Conservation (phyloP, 345 rosid genomes). For the Boechera stricta region DNA sequence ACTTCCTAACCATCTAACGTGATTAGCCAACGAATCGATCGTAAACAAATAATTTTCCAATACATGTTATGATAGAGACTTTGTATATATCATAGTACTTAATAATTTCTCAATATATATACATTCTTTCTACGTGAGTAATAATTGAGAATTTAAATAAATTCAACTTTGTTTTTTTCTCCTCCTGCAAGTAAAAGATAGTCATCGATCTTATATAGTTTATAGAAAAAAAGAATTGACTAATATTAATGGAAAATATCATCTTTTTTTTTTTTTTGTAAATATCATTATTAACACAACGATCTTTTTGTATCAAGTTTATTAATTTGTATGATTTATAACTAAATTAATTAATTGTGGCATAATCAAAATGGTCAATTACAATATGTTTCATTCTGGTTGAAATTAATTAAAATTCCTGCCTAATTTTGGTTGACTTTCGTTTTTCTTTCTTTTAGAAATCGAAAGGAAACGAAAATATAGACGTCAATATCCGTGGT, state of each 20-base stretch:
- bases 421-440: constrained; percentile 20
- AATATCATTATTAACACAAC: background rate
- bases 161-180: background rate
- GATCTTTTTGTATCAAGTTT: background rate
- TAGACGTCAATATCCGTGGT: background rate
- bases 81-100: constrained; percentile 8
- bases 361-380: constrained; percentile 4
- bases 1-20: constrained; percentile 43
- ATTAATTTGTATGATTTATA: background rate
- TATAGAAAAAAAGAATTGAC: background rate
- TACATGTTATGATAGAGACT: background rate
- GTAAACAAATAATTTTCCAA: constrained; percentile 15
- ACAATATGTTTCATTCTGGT: background rate
- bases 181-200: background rate
- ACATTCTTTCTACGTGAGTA: background rate
- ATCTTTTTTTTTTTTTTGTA: too few species aligned
- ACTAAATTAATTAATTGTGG: background rate
- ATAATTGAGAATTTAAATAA: background rate
- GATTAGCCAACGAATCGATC: constrained; percentile 43
- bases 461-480: background rate
- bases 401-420: constrained; percentile 1
- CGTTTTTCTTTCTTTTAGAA: background rate
- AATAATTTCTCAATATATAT: background rate
- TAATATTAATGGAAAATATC: too few species aligned
- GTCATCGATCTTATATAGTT: background rate